Base-by-base conservation (phyloP, 768 basidiomycete genomes). In the Ramaria rubella region DNA sequence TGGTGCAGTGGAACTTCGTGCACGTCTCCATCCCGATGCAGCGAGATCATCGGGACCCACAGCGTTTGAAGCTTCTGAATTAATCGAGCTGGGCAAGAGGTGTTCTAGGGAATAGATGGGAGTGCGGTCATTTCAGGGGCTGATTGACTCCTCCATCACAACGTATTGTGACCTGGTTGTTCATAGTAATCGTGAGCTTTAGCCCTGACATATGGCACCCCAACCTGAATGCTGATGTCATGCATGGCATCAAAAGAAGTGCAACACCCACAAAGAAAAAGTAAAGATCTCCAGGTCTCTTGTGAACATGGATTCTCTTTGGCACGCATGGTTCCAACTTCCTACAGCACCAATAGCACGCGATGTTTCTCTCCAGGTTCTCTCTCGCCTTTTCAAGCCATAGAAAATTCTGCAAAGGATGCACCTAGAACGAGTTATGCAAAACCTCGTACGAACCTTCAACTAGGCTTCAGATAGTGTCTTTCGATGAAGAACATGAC, bases 381-480 rank as follows among this genome's bases (percentile, higher is more conserved):
- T 75, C 34, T 88, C 73, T 57, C 91, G 76, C 42, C 94, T n/a
- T 74, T 93, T 93, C 46, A 99, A 71, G 0, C 91, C 91, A 70
- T 98, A 98, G 68, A n/a, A 99, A 98, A 64, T 95, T 89, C 70
- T 98, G 95, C 79, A 65, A 98, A 94, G 1, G 92, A 93, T 21
- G 94, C 90, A 70, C 86, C 95, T 96, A 63, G 1, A 30, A n/a
- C 21, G 1, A 7, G n/a, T n/a, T n/a, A n/a, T n/a, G n/a, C n/a
- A n/a, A n/a, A n/a, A n/a, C n/a, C n/a, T n/a, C n/a, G n/a, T n/a
- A n/a, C n/a, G 49, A 51, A 19, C 15, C 24, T 24, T n/a, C n/a
- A n/a, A n/a, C n/a, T n/a, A n/a, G 48, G 44, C 45, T 46, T 81
- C 55, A 99, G 83, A 70, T 96, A 94, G 72, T 95, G 85, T 15